phyloP scores from a whole-genome alignment of 1,284 basidiomycete genomes.

The Microbotryum intermedium region DNA sequence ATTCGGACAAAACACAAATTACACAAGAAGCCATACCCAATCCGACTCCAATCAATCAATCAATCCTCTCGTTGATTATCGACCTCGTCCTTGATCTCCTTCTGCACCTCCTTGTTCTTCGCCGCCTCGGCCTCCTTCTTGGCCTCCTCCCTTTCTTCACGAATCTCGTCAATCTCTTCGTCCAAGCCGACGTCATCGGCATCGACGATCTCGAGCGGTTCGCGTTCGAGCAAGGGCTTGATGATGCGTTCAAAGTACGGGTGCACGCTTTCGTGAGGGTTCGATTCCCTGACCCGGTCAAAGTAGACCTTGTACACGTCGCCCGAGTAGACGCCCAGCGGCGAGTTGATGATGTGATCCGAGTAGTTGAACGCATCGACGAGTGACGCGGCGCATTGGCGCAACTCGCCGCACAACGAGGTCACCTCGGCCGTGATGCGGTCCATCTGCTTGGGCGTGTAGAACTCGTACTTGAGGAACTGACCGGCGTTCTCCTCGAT shows the following conservation, averaged over 20 bases:
- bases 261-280: slow-evolving; percentile 33
- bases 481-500: slow-evolving; percentile 51
- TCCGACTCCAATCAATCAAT: too few relatives aligned
- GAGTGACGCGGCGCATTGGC: slow-evolving; percentile 46
- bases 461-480: slow-evolving; percentile 46
- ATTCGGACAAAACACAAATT: too few relatives aligned
- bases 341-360: slow-evolving; percentile 52
- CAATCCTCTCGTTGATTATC: too few relatives aligned
- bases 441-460: slow-evolving; percentile 29
- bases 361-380: slow-evolving; percentile 48
- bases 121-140: background rate
- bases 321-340: slow-evolving; percentile 47
- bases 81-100: too few relatives aligned
- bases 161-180: slow-evolving; percentile 41
- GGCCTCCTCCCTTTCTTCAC: slow-evolving; percentile 24
- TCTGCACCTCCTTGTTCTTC: background rate
- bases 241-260: slow-evolving; percentile 48
- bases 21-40: too few relatives aligned
- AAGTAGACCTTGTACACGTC: slow-evolving; percentile 44
- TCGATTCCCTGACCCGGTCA: slow-evolving; percentile 40
- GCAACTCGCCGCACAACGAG: slow-evolving; percentile 44
- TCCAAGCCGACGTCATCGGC: slow-evolving; percentile 44
- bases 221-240: slow-evolving; percentile 47
- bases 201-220: slow-evolving; percentile 40
- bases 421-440: slow-evolving; percentile 38